Evolutionary conservation across 2,329 filamentous ascomycete genomes (phyloP).

Genomic region (Diplodia scrobiculata): DNA sequence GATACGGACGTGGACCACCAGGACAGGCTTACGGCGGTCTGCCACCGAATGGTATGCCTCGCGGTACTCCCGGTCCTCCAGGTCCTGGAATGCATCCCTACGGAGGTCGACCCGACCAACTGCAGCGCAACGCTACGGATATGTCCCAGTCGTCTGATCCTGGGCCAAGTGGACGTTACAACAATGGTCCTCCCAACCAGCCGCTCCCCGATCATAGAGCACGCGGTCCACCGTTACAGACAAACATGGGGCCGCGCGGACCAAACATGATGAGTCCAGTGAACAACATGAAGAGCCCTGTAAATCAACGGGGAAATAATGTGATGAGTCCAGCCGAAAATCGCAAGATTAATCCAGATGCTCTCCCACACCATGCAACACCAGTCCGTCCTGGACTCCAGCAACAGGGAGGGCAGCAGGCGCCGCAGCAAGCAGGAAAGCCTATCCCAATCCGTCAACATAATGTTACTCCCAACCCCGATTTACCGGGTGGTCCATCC

Average conservation of each 20-base stretch:
- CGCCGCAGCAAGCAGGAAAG: conserved; percentile 2
- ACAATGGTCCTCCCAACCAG: conserved; percentile 17
- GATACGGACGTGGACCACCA: conserved; percentile 26
- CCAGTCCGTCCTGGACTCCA: conserved; percentile 32
- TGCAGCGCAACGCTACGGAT: conserved; percentile 42
- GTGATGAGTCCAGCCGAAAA: conserved; percentile 17
- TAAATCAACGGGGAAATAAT: not conserved
- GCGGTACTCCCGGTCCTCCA: conserved; percentile 27
- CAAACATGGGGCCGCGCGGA: conserved; percentile 12
- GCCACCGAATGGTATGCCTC: conserved; percentile 13
- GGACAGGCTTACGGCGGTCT: conserved; percentile 13
- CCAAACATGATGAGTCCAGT: conserved; percentile 34
- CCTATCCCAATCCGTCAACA: conserved; percentile 59
- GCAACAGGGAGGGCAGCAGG: conserved; percentile 7
- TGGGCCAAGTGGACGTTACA: conserved; percentile 18
- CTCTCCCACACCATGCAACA: conserved; percentile 36
- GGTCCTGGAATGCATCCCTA: conserved; percentile 22
- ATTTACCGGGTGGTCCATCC: conserved; percentile 30
- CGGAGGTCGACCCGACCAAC: conserved; percentile 37
- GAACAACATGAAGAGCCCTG: not conserved
- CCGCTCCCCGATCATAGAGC: conserved; percentile 29
- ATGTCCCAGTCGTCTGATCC: conserved; percentile 22
- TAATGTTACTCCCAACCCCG: conserved; percentile 44
- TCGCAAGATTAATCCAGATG: not conserved
- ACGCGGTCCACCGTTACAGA: conserved; percentile 17